Conservation (phyloP, 352 stramenopile genomes). For the Globisporangium echinulatum region DNA sequence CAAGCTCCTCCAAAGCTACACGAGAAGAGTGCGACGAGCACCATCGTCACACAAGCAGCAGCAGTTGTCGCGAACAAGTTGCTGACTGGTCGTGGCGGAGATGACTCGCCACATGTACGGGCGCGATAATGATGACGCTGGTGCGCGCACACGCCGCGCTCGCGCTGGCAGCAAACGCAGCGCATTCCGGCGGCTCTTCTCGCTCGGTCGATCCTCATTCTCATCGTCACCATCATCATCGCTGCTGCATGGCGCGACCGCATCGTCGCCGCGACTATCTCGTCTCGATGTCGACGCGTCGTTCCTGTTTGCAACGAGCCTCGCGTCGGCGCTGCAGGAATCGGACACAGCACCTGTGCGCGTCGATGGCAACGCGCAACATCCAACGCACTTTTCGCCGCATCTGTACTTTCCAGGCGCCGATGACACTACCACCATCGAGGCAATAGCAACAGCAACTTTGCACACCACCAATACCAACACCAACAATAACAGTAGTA, state of each 20-base stretch:
- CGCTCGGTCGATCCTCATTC: conserved; percentile 3
- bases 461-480: background rate
- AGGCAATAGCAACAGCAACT: background rate
- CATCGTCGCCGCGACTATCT: background rate
- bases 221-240: too few relatives aligned
- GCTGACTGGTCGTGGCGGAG: too few relatives aligned
- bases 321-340: conserved; percentile 11
- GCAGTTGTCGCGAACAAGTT: too few relatives aligned
- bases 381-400: conserved; percentile 8
- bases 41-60: too few relatives aligned
- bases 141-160: background rate
- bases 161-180: conserved; percentile 2
- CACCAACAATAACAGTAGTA: background rate
- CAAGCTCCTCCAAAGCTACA: too few relatives aligned
- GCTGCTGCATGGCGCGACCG: too few relatives aligned
- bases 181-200: conserved; percentile 11
- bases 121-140: too few relatives aligned
- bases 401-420: conserved; percentile 13
- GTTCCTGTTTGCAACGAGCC: conserved; percentile 14
- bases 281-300: background rate
- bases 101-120: too few relatives aligned
- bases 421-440: background rate
- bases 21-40: too few relatives aligned
- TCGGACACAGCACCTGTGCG: background rate
- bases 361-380: background rate